Evolutionary conservation across 208 protist species (phyloP), one percentile per base, ranked within the genome.

Genomic region (Phytomonas serpens): DNA sequence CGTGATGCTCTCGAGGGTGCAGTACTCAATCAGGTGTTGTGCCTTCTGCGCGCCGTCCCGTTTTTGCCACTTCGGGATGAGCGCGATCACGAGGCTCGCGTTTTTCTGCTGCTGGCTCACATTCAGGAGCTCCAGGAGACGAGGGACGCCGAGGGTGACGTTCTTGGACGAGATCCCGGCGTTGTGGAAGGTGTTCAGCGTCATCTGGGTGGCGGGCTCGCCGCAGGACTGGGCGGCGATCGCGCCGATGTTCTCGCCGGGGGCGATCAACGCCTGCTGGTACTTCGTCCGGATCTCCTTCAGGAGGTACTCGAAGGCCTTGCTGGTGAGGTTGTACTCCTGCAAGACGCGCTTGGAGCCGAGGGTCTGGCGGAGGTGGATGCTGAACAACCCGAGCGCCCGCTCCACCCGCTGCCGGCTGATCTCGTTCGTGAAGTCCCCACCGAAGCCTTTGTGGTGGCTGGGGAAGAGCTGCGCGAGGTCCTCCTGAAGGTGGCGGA

Each of bases 161-260:
- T 99, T 99, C 84, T 99, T 99, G 62, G 93, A 91, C 7, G 97
- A 98, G 66, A 99, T 98, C 82, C 99, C 99, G 40, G 99, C 99
- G 80, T 97, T 99, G 88, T 99, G 99, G 90, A 99, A 99, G 36
- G 99, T 99, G 83, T 99, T 99, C 6, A 99, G 90, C 13, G 99
- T 99, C 99, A 99, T 99, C 84, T 99, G 99, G 64, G 99, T 99
- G 3, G 99, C 98, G 16, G 99, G 99, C 83, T 99, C 99, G 37
- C 98, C 98, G 73, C 99, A 99, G 10, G 97, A 99, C 90, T 99
- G 99, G 14, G 98, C 98, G 27, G 99, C 99, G 40, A 99, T 90
- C 23, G 97, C 89, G 61, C 99, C 99, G 75, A 99, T 98, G 79
- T 97, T 98, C 82, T 99, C 98, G 61, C 98, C 99, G 27, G 99